Conservation (phyloP, 305 asterid species). For the Solanum hybrid region DNA sequence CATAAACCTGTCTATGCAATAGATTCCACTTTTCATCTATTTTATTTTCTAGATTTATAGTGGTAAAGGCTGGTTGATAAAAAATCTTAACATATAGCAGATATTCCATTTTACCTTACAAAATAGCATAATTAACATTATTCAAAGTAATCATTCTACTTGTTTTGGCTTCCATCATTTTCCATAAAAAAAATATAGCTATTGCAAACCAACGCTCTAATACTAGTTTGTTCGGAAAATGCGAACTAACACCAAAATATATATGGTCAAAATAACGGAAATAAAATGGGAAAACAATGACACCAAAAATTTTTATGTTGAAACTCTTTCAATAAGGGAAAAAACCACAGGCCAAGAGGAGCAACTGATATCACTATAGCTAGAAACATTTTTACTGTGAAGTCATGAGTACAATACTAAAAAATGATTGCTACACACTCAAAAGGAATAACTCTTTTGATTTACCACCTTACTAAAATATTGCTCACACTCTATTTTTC, state of each 20-base stretch:
- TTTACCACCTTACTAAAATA: background rate
- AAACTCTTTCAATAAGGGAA: background rate
- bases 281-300: background rate
- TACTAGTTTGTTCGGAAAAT: no score
- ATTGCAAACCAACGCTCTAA: no score
- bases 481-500: background rate
- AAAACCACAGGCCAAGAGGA: background rate
- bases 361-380: background rate
- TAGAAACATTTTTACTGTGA: background rate
- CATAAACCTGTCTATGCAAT: background rate
- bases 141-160: no score
- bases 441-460: background rate
- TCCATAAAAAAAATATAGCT: no score
- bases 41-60: background rate
- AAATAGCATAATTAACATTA: no score
- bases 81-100: no score
- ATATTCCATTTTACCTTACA: no score
- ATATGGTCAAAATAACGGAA: background rate
- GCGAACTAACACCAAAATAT: background rate
- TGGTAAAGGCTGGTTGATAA: background rate
- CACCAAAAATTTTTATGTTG: background rate
- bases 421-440: background rate
- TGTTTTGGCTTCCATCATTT: no score
- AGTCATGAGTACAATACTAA: background rate
- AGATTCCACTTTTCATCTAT: background rate